Percentiles rank a stretch among this genome's conserved stretches.
Evolutionary conservation across 106 monocot species (phyloP).

Genomic region (Dioscorea dumetorum): DNA sequence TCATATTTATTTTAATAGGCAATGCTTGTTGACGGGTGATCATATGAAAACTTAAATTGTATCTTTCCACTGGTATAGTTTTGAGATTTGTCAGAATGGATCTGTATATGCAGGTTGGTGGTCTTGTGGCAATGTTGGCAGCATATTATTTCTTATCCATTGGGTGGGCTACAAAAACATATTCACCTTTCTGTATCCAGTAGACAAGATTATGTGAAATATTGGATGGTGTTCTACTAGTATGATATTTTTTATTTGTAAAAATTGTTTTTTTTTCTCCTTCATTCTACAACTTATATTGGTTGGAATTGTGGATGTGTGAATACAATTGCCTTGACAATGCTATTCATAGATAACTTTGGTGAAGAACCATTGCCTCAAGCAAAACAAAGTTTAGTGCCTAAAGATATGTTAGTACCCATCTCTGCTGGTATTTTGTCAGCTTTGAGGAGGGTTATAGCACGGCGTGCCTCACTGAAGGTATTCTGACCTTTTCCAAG

Average conservation of each 20-base stretch:
- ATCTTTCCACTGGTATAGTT: not conserved
- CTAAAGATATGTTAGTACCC: conserved; percentile 62
- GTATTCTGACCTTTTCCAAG: conserved; percentile 18
- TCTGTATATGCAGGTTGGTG: conserved; percentile 42
- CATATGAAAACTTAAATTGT: too few relatives aligned
- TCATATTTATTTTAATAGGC: too few relatives aligned
- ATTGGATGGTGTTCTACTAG: not conserved
- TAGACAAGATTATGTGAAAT: not conserved
- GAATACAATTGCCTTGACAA: conserved; percentile 31
- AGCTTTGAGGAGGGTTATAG: conserved; percentile 89
- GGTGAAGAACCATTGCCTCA: conserved; percentile 32
- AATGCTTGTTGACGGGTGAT: too few relatives aligned
- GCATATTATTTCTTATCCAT: conserved; percentile 69
- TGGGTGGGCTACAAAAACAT: conserved; percentile 71
- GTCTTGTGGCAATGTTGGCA: conserved; percentile 63
- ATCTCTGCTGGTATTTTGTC: conserved; percentile 86
- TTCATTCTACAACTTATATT: not conserved
- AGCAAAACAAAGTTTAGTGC: conserved; percentile 31
- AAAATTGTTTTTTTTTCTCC: too few relatives aligned
- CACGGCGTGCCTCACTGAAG: conserved; percentile 93
- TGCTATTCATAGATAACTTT: conserved; percentile 44
- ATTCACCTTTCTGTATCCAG: conserved; percentile 85
- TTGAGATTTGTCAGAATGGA: not conserved
- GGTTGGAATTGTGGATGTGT: not conserved
- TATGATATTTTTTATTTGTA: not conserved